Evolutionary conservation across 2,329 filamentous ascomycete genomes (phyloP), one percentile per base, ranked within the genome.

Genomic region (Fusarium equiseti): DNA sequence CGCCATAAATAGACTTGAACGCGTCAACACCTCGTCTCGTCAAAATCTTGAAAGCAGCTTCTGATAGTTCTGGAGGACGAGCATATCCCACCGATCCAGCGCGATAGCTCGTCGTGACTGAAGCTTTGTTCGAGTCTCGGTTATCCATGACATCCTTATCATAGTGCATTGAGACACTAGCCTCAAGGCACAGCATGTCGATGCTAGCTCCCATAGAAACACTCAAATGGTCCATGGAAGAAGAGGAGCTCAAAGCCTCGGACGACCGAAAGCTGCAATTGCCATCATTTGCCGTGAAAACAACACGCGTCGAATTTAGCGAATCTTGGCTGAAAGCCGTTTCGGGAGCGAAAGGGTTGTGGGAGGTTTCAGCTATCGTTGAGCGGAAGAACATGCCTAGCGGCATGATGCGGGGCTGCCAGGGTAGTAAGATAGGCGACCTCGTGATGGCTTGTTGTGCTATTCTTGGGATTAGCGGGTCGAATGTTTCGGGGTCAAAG

Each of bases 61-160:
- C 53, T 8, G 53, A 56, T 8, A 56, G 7, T 1, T 35, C 38
- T 3, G 53, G 53, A 1, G 53, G 42, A 9, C 18, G 22, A 16
- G 31, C 8, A 6, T 29, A 56, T 18, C 43, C 48, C 4, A 56
- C 31, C 1, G 53, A 56, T 1, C 53, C 53, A 3, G 53, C 53
- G 10, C 53, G 29, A 22, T 56, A 49, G 20, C 43, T 56, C 9
- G 53, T 56, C n/a, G 48, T 56, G 11, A 49, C 43, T 20, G 53
- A 56, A 22, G 53, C 48, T 27, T 56, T 56, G 4, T 56, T 38
- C 15, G 31, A 32, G 31, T 32, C 31, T 2, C 31, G 3, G 5
- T 48, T 56, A 4, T 49, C 53, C 9, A 56, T 22, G 1, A 56
- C 53, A 27, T 56, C 18, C 27, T 31, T 49, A 13, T 56, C 53